Evolutionary conservation across 2,329 filamentous ascomycete species (phyloP).

Genomic region (Fusarium sp.): DNA sequence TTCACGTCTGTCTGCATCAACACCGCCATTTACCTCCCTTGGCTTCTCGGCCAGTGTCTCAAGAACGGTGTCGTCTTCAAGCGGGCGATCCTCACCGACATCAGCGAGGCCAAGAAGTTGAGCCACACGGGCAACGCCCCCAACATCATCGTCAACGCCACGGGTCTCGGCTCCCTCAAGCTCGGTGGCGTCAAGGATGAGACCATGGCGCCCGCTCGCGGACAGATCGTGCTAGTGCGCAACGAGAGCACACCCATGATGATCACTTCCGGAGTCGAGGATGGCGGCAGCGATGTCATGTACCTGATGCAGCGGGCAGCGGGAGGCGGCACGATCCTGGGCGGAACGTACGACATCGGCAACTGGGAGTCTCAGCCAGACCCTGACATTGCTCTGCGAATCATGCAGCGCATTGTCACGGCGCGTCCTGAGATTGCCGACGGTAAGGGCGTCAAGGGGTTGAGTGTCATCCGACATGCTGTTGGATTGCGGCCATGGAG

Average conservation of each 20-base stretch:
- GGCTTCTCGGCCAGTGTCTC: constrained; percentile 83
- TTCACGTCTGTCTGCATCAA: constrained; percentile 95
- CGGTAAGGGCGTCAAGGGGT: constrained; percentile 75
- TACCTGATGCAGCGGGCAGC: constrained; percentile 87
- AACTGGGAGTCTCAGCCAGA: constrained; percentile 85
- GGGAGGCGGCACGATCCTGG: constrained; percentile 84
- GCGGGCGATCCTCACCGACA: constrained; percentile 73
- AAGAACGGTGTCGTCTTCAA: constrained; percentile 76
- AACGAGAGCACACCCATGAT: constrained; percentile 80
- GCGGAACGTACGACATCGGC: constrained; percentile 83
- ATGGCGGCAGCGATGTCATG: constrained; percentile 75
- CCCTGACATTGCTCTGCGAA: constrained; percentile 80
- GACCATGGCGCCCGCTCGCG: constrained; percentile 78
- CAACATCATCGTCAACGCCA: constrained; percentile 84
- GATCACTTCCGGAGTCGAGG: constrained; percentile 76
- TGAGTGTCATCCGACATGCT: constrained; percentile 82
- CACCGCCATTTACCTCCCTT: constrained; percentile 86
- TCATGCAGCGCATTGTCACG: constrained; percentile 81
- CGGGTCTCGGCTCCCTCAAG: constrained; percentile 77
- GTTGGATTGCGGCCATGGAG: constrained; percentile 84
- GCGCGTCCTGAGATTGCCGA: constrained; percentile 71
- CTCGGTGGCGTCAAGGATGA: constrained; percentile 85
- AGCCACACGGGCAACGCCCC: constrained; percentile 66
- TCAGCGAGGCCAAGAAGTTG: constrained; percentile 70
- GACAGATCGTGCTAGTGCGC: constrained; percentile 84